Base-by-base conservation (phyloP, 2,329 filamentous ascomycete species). In the Stylonectria norvegica region DNA sequence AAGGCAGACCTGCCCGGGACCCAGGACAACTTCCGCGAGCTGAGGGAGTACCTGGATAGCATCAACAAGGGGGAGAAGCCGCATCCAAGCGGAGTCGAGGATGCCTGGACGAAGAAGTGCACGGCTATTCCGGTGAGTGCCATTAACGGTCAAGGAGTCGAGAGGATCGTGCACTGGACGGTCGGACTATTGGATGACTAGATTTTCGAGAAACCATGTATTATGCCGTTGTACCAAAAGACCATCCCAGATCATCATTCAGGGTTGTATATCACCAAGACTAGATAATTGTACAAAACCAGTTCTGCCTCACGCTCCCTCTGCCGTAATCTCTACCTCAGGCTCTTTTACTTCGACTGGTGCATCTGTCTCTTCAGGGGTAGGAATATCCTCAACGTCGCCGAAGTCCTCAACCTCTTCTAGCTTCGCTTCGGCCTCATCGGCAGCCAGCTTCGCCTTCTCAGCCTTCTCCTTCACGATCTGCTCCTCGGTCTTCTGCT, bases 1-100 rank as follows among this genome's bases (percentile, higher is more conserved):
- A 97, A 97, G 66, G 90, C 88, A 1, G 91, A 97, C 61, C 62
- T 95, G 39, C 79, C 83, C 4, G 77, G 76, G 3, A 95, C 93
- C 2, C 78, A 89, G 61, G 76, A 81, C 17, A 94, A 93, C 59
- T 98, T 88, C 61, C 66, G 64, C 23, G 65, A 69, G 36, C 68
- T 98, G 52, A 81, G 81, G 50, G 66, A 67, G 7, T 95, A 96
- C 63, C 66, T 98, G 4, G 71, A 76, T 4, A 69, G 68, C 4
- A 75, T 97, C 17, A 78, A 78, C 36, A 69, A 68, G 1, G 83
- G 85, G 2, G 65, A 69, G 15, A 73, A 76, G 42, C 70, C 74
- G 19, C 91, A 96, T 64, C 91, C 90, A 0, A 90, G 86, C 51
- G 79, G 76, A 5, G 69, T 81, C 19, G 67, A 73, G 38, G 67